Evolutionary conservation across 129 eudicot species (phyloP), one percentile per base, ranked within the genome.

Genomic region (Tanacetum coccineum): DNA sequence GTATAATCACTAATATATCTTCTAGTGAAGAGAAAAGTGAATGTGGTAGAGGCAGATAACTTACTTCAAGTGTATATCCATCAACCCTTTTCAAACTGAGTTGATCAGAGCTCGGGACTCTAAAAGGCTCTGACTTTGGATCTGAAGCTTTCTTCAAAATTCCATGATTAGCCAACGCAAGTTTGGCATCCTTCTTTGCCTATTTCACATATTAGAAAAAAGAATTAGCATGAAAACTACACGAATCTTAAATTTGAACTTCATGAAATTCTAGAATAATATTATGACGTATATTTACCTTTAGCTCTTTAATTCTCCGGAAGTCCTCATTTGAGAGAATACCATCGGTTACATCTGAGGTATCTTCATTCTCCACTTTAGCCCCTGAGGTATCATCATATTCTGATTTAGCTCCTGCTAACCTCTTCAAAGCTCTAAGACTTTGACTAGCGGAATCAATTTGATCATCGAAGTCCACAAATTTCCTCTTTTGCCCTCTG

Each of bases 281-380:
- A 17, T 19, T 57, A 13, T 19, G 59, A 55, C 7, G 73, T 32
- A 13, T 45, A 22, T 73, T 62, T 68, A 88, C 98, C 89, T 84
- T 81, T 53, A 78, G 70, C 71, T 82, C 96, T 84, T 71, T 93
- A 45, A 93, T 88, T 70, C 89, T 81, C 70, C 74, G 85, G 76
- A 93, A 93, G 71, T 93, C 96, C 80, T 93, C 98, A 47, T 93
- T 86, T 26, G 98, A 93, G 42, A 85, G 86, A 75, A 93, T 88
- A 47, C 91, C 87, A 72, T 88, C 96, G 22, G 77, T 49, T 18
- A 13, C 61, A 59, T 59, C 64, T 64, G 40, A 12, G 6, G 76
- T 14, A 10, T 68, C 78, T 13, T 36, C 42, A 36, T 36, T 36
- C 42, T 36, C 42, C 42, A 36, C 42, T 36, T 36, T 36, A 36